A percentile compares a stretch with the other conserved stretches of the same genome.
phyloP scores from a whole-genome alignment of 306 rosid species.

The Pachyrhizus erosus region DNA sequence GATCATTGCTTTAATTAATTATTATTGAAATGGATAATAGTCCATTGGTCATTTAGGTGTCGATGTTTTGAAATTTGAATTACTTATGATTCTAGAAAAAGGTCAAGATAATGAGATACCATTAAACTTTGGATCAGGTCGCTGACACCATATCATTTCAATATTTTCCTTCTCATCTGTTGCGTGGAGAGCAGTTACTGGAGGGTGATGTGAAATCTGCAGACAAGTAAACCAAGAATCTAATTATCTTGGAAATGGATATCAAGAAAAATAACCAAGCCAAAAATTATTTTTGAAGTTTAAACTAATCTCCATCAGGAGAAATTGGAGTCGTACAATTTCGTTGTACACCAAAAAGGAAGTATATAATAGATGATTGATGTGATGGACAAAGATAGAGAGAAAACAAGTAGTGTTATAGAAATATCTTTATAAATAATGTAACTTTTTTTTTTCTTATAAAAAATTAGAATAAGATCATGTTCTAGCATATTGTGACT shows the following conservation, averaged over 20 bases:
- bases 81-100: not conserved
- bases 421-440: not conserved
- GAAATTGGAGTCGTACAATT: not conserved
- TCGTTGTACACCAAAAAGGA: not conserved
- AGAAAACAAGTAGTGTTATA: not conserved
- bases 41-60: constrained; percentile 1
- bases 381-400: not conserved
- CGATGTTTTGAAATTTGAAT: not conserved
- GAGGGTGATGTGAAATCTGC: constrained; percentile 95
- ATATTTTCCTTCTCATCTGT: constrained; percentile 76
- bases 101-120: constrained; percentile 54
- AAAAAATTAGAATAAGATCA: too few relatives aligned
- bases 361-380: not conserved
- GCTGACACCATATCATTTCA: constrained; percentile 82
- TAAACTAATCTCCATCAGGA: not conserved
- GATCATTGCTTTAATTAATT: not conserved
- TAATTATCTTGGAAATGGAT: not conserved
- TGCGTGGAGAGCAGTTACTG: constrained; percentile 87
- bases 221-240: not conserved
- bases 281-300: not conserved
- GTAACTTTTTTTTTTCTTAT: too few relatives aligned
- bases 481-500: not conserved
- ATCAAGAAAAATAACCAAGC: not conserved
- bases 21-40: not conserved
- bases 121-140: constrained; percentile 62